These are phyloP conservation scores for Colletotrichum coccodes DNA, from an alignment of 2,329 filamentous ascomycete genomes.

Conservation along the genomic window DNA sequence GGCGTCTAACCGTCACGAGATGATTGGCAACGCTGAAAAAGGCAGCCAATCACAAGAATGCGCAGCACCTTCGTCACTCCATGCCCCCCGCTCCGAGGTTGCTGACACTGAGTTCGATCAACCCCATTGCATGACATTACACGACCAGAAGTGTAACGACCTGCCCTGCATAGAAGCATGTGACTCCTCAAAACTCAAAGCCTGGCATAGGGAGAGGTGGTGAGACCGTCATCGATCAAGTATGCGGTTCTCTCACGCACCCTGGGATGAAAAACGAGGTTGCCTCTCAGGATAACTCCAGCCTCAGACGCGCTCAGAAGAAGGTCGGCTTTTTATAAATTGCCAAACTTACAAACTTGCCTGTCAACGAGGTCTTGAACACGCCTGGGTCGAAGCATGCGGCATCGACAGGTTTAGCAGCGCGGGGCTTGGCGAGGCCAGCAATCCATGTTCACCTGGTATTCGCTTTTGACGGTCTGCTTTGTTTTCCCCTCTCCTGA, in stretches of 20 bases:
- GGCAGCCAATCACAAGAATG: neutral
- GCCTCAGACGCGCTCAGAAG: neutral
- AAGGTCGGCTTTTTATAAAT: slow-evolving; percentile 28
- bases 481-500: slow-evolving; percentile 30
- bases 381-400: slow-evolving; percentile 38
- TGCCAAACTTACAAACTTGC: slow-evolving; percentile 13
- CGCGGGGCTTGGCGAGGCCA: slow-evolving; percentile 35
- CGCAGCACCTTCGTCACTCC: neutral
- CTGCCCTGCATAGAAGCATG: neutral
- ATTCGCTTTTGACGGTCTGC: slow-evolving; percentile 28
- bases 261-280: slow-evolving; percentile 38
- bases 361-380: neutral
- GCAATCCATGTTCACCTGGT: slow-evolving; percentile 36
- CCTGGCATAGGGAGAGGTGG: neutral
- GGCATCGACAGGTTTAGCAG: slow-evolving; percentile 39
- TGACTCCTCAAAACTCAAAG: neutral
- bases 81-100: neutral
- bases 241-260: slow-evolving; percentile 41
- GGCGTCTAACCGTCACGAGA: neutral
- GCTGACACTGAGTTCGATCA: neutral
- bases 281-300: slow-evolving; percentile 29
- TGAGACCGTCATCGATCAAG: neutral
- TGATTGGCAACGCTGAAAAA: neutral
- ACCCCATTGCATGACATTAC: neutral
- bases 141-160: too few species aligned